Percentiles rank a stretch among this genome's conserved stretches.
Conservation (phyloP, 1,284 basidiomycete species). For the Cystobasidium pallidum region DNA sequence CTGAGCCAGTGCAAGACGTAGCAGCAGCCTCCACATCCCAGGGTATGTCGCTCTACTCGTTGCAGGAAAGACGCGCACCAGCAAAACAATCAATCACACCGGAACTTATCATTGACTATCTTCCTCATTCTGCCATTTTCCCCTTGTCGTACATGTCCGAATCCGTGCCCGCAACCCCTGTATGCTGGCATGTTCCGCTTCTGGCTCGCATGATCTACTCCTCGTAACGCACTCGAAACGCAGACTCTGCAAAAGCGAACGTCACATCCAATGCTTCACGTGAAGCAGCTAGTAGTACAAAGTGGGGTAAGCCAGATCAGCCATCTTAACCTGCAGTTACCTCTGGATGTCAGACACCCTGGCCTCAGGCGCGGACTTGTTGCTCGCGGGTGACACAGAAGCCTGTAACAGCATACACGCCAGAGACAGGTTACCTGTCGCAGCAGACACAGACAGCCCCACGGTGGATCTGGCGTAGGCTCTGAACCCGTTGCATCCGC, state of each 20-base stretch:
- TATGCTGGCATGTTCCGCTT: neutral
- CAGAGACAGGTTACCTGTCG: too few species aligned
- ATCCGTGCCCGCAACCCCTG: neutral
- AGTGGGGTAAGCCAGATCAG: slow-evolving; percentile 33
- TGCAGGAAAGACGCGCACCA: neutral
- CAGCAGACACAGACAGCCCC: too few species aligned
- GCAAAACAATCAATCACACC: neutral
- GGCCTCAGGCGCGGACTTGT: too few species aligned
- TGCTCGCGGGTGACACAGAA: too few species aligned
- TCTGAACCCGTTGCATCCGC: neutral
- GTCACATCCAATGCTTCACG: neutral
- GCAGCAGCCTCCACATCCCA: slow-evolving; percentile 28
- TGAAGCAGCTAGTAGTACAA: neutral
- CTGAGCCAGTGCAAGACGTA: slow-evolving; percentile 2
- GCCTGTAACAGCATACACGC: too few species aligned
- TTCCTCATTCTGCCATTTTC: slow-evolving; percentile 13
- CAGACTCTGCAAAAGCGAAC: neutral
- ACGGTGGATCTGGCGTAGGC: too few species aligned
- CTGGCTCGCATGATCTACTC: neutral
- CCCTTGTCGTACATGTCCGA: neutral
- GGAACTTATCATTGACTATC: slow-evolving; percentile 16
- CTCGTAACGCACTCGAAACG: neutral
- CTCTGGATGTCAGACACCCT: neutral
- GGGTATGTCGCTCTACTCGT: slow-evolving; percentile 12
- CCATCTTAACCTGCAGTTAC: neutral